Evolutionary conservation across 192 early-diverging fungal species (phyloP).

Genomic region (Chytriomyces sp.): DNA sequence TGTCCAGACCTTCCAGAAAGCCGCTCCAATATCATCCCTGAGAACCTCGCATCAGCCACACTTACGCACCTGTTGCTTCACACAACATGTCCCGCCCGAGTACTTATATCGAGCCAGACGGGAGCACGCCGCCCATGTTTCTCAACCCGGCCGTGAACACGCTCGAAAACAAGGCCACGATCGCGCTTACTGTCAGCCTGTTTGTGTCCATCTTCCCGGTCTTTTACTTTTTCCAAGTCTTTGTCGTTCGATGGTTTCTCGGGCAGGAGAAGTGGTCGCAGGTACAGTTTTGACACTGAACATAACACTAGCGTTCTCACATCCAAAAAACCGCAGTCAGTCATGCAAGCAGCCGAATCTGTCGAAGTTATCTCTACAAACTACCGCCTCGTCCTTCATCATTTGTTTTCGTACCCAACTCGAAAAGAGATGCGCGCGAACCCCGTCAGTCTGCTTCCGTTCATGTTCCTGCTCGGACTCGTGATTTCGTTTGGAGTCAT

Average conservation of each 20-base stretch:
- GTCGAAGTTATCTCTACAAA: slow-evolving; percentile 22
- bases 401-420: slow-evolving; percentile 20
- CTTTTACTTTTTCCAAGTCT: slow-evolving; percentile 39
- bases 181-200: slow-evolving; percentile 29
- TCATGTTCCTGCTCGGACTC: slow-evolving; percentile 10
- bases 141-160: slow-evolving; percentile 26
- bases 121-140: slow-evolving; percentile 33
- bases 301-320: background rate
- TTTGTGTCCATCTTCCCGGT: slow-evolving; percentile 30
- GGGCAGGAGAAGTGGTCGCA: slow-evolving; percentile 32
- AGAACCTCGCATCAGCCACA: too few species aligned
- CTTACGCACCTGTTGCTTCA: too few species aligned
- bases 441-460: slow-evolving; percentile 23
- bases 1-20: too few species aligned
- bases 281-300: too few species aligned
- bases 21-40: too few species aligned
- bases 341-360: background rate
- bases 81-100: too few species aligned
- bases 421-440: slow-evolving; percentile 19
- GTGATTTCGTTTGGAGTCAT: slow-evolving; percentile 31
- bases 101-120: background rate
- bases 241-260: slow-evolving; percentile 32
- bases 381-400: slow-evolving; percentile 19
- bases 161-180: slow-evolving; percentile 20
- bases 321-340: background rate